Evolutionary conservation across 2,329 filamentous ascomycete species (phyloP), one percentile per base, ranked within the genome.

Genomic region (Aspergillus sp.): DNA sequence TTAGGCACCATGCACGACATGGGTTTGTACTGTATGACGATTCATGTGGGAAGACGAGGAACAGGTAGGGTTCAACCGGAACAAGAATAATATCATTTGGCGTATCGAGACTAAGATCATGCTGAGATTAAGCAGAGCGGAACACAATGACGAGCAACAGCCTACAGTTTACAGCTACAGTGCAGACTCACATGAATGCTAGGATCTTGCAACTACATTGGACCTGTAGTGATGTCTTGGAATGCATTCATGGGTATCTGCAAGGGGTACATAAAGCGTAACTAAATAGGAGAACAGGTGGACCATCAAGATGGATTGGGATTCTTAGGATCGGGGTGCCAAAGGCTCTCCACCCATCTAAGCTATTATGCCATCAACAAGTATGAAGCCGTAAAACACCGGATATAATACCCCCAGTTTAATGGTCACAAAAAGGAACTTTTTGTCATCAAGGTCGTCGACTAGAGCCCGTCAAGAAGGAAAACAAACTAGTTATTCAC

Each of bases 171-270:
- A 32, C 29, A 32, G 13, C 34, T 38, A 38, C 40, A 42, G 16
- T 34, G 45, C 60, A 65, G 59, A 58, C 23, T 44, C 61, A 54
- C 59, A 63, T 61, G 62, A 66, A 65, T 65, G 64, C 62, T 60
- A 51, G 53, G 50, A 47, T 49, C 54, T 50, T 54, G 49, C 5
- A 11, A 50, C 58, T 65, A 64, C 62, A 60, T 57, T 50, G 53
- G 58, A 54, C 51, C 41, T 59, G 49, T 42, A 34, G 50, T 57
- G 54, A 58, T 49, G 57, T 61, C 34, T 29, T 58, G 52, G 60
- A 70, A 70, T 68, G 67, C 67, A 71, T 71, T 71, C 69, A 71
- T 68, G 68, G 69, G 69, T 71, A 71, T 71, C 69, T 71, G 69
- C 67, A 58, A 61, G 52, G 66, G 64, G 63, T 66, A 68, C 62